Conservation (phyloP, 306 rosid species). For the Chamaecrista fasciculata region DNA sequence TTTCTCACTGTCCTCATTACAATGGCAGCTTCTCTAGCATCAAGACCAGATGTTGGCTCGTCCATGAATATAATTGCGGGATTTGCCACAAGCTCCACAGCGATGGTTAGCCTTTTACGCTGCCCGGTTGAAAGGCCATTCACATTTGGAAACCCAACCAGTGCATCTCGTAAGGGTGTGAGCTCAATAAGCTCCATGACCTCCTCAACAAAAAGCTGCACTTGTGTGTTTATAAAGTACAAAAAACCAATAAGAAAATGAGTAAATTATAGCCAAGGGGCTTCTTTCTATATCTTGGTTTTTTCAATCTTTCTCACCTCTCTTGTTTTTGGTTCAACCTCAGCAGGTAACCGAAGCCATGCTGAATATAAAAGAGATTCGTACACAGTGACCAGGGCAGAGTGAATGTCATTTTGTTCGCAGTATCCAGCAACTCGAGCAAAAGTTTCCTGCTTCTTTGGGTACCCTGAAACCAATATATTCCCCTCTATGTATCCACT, state of each 20-base stretch:
- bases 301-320: slow-evolving; percentile 3
- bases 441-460: slow-evolving; percentile 26
- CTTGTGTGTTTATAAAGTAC: background rate
- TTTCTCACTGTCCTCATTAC: slow-evolving; percentile 35
- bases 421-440: slow-evolving; percentile 32
- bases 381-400: slow-evolving; percentile 15
- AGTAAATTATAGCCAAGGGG: too few relatives aligned
- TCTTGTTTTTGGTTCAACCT: slow-evolving; percentile 1
- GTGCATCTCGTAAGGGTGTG: slow-evolving; percentile 9
- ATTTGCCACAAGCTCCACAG: slow-evolving; percentile 33
- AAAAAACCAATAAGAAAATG: background rate
- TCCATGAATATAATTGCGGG: slow-evolving; percentile 36
- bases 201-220: slow-evolving; percentile 24
- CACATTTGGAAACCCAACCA: slow-evolving; percentile 31
- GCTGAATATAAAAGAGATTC: slow-evolving; percentile 31
- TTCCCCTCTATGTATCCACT: slow-evolving; percentile 28
- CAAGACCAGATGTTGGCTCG: slow-evolving; percentile 34
- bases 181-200: slow-evolving; percentile 29
- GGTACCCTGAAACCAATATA: slow-evolving; percentile 27
- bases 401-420: slow-evolving; percentile 34
- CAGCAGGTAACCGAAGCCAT: slow-evolving; percentile 28
- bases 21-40: slow-evolving; percentile 33
- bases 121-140: slow-evolving; percentile 25
- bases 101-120: slow-evolving; percentile 32
- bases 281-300: too few relatives aligned